Percentiles rank a stretch among this genome's conserved stretches.
These are phyloP conservation scores for Solanum chmielewskii DNA, from an alignment of 257 asterid species.

Conservation along the genomic window DNA sequence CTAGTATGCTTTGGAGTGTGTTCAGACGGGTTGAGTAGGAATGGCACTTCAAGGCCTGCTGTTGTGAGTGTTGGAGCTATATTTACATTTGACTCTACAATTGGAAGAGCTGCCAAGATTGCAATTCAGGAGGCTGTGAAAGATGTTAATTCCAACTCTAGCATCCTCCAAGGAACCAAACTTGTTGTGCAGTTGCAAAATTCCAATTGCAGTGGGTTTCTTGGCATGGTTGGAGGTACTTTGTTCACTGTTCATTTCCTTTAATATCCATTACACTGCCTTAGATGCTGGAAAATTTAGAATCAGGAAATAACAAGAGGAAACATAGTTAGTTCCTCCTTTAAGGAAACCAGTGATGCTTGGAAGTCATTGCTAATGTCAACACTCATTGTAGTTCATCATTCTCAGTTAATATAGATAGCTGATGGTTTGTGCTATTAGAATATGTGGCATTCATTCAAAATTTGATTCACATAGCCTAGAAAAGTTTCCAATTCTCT, in stretches of 20 bases:
- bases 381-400: neutral
- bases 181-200: constrained; percentile 29
- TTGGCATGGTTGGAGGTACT: constrained; percentile 81
- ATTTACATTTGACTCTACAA: constrained; percentile 59
- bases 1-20: constrained; percentile 30
- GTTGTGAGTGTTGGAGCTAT: constrained; percentile 72
- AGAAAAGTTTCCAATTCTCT: neutral
- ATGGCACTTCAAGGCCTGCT: constrained; percentile 52
- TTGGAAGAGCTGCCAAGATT: constrained; percentile 79
- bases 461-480: neutral
- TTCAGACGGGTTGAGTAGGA: constrained; percentile 38
- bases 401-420: neutral
- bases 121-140: constrained; percentile 90
- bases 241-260: neutral
- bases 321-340: neutral
- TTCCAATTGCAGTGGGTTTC: constrained; percentile 86
- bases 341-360: neutral
- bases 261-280: neutral
- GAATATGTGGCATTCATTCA: neutral
- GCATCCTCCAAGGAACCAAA: constrained; percentile 53
- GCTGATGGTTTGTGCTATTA: neutral
- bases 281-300: neutral
- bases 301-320: neutral
- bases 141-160: constrained; percentile 68
- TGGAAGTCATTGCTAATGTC: neutral